Base-by-base conservation (phyloP, 208 protist genomes). In the Leishmania braziliensis region DNA sequence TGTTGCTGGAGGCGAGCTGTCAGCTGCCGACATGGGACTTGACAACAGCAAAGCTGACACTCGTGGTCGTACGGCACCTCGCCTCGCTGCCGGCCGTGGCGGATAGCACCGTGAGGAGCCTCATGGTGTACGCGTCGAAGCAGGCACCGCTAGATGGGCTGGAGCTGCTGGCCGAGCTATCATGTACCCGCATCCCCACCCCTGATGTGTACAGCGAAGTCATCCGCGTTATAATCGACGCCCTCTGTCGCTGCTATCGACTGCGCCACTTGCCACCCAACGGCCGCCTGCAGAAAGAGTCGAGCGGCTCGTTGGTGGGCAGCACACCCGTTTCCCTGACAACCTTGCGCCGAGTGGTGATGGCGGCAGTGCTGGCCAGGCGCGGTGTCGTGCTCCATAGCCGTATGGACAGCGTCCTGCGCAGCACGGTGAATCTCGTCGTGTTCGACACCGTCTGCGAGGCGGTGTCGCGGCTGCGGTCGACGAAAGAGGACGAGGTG, bases 371-470 rank as follows among this genome's bases (percentile, higher is more conserved):
- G 36, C 36, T 39, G 36, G 36, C 36, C 36, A 39, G 36, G 36
- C 36, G 36, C 36, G 36, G 36, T 39, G 36, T 39, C 36, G 36
- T 39, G 36, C 36, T 39, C 36, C 36, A 39, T 39, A 39, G 87
- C 75, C 92, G 92, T 56, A 84, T 91, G 78, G 92, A 96, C 84
- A 90, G 94, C 79, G 87, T 94, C 16, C 81, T 98, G 63, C 92
- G 93, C 46, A 91, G 90, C 77, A 94, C 92, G 16, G 89, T 96
- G 20, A 95, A 98, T 80, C 86, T 96, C 14, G 87, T 98, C 56
- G 86, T 98, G n/a, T 98, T 98, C 77, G 95, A 98, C 71, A 82
- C 84, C 48, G 88, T 98, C 33, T 92, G 92, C 58, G 95, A 96
- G 79, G 89, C 87, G 29, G 91, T 96, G n/a, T 89, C 91, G 54